Evolutionary conservation across 768 basidiomycete genomes (phyloP), one percentile per base, ranked within the genome.

Genomic region (Dioszegia crocea): DNA sequence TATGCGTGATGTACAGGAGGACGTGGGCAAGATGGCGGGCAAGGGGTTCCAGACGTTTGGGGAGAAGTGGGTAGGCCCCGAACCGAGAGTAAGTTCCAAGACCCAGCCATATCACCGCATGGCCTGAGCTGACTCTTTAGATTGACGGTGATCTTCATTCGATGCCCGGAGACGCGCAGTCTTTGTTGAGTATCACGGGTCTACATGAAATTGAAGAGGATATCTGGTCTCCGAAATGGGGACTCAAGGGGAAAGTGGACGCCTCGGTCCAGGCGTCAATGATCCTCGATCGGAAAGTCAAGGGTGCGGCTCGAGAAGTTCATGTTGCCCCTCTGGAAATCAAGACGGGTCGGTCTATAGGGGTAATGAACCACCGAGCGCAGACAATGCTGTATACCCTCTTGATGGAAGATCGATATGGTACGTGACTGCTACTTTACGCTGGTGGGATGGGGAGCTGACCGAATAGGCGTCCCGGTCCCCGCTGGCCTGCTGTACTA

Each of bases 301-400:
- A 43, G 19, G 24, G 31, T 3, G 26, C 60, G 14, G 73, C 74
- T 29, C 69, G 63, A 70, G 57, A 67, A 38, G 63, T 66, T 19
- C 24, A 56, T 39, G 62, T 72, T 12, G 66, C 68, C 65, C 94
- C 94, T 0, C 85, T 99, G 53, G 96, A 99, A 76, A 90, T 99
- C 78, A 99, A 99, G 78, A 99, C 96, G 0, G 96, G 96, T 1
- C 82, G 88, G 29, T 79, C 86, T 0, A 79, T 83, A 8, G 86
- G 84, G 0, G 83, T 83, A 1, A 85, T 92, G 84, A 91, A 94
- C 64, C 94, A 98, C 76, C 87, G 96, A 36, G 96, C 96, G 0
- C 96, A 99, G 77, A 99, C 96, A 0, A 92, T 97, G 86, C 79
- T 99, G 3, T 99, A 99, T 75, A 94, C 91, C 0, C 80, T 98